Percentiles rank a stretch among this genome's conserved stretches.
These are phyloP conservation scores for Geum urbanum DNA, from an alignment of 306 rosid genomes.

Conservation along the genomic window DNA sequence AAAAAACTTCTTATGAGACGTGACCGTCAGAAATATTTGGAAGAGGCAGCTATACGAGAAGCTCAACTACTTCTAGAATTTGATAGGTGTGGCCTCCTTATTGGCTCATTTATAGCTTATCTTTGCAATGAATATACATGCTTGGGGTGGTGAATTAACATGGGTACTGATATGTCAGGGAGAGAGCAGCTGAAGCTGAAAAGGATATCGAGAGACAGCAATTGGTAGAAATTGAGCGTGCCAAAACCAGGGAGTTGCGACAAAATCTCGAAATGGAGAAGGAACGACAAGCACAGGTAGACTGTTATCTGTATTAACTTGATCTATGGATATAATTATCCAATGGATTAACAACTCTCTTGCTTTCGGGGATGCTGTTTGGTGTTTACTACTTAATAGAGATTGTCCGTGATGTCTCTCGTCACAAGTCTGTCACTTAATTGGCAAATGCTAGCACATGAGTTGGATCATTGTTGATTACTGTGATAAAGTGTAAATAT, in stretches of 20 bases:
- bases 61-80: constrained; percentile 79
- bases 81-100: constrained; percentile 56
- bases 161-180: constrained; percentile 38
- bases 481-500: not conserved
- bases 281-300: constrained; percentile 89
- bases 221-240: constrained; percentile 74
- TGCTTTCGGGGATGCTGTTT: not conserved
- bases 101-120: constrained; percentile 18
- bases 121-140: constrained; percentile 10
- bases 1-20: constrained; percentile 60
- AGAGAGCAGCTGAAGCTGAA: constrained; percentile 69
- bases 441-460: not conserved
- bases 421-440: not conserved
- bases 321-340: not conserved
- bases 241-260: constrained; percentile 85
- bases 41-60: constrained; percentile 69
- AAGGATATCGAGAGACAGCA: constrained; percentile 85
- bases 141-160: not conserved
- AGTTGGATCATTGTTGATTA: not conserved
- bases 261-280: constrained; percentile 89
- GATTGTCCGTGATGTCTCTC: not conserved
- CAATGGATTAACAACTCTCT: not conserved
- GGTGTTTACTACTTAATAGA: not conserved
- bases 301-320: not conserved
- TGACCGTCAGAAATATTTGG: constrained; percentile 66